Percentiles rank a stretch among this genome's conserved stretches.
phyloP scores from a whole-genome alignment of 352 stramenopile genomes.

The Globisporangium camurandrum region DNA sequence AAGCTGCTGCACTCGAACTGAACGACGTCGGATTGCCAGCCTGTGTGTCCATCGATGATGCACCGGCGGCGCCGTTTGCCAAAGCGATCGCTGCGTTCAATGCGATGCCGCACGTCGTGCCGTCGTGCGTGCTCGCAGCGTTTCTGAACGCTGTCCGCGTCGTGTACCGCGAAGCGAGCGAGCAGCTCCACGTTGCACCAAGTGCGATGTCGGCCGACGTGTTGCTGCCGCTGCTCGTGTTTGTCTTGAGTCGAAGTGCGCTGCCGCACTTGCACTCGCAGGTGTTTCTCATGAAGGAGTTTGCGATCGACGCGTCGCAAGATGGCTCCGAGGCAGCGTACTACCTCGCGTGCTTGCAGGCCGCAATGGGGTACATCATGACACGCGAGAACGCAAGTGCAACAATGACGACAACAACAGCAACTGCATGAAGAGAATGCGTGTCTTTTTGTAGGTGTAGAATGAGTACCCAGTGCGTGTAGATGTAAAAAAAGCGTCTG shows the following conservation, averaged over 20 bases:
- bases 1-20: conserved; percentile 33
- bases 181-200: conserved; percentile 31
- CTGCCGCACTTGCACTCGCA: conserved; percentile 70
- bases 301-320: conserved; percentile 56
- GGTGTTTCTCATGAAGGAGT: conserved; percentile 74
- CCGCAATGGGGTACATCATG: conserved; percentile 77
- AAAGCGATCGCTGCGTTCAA: conserved; percentile 67
- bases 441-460: too few species aligned
- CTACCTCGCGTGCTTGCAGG: conserved; percentile 74
- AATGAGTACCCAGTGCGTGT: too few species aligned
- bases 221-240: conserved; percentile 67
- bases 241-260: conserved; percentile 57
- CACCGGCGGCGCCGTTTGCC: conserved; percentile 22
- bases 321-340: conserved; percentile 76
- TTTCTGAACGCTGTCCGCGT: conserved; percentile 61
- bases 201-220: conserved; percentile 70
- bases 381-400: conserved; percentile 15
- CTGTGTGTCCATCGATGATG: not conserved
- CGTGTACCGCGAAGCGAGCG: conserved; percentile 56
- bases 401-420: too few species aligned
- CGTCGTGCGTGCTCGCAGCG: conserved; percentile 46
- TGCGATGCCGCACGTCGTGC: conserved; percentile 58
- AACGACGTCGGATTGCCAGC: conserved; percentile 46
- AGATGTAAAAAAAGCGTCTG: too few species aligned
- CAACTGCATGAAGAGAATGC: conserved; percentile 9